phyloP scores from a whole-genome alignment of 148 eudicot genomes.

The Rhododendron mucronatum region DNA sequence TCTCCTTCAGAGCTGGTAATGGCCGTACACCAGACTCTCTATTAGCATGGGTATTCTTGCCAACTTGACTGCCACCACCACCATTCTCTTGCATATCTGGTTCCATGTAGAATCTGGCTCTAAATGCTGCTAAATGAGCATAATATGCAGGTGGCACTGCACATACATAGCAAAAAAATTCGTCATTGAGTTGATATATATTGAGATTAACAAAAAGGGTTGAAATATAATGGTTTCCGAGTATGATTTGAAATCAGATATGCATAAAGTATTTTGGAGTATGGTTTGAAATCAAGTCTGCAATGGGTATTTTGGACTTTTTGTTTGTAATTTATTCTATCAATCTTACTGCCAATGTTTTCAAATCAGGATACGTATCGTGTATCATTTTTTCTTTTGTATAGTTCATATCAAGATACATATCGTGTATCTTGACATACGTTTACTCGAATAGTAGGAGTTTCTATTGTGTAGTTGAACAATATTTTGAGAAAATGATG shows the following conservation, averaged over 20 bases:
- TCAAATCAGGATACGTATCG: too few species aligned
- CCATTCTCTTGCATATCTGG: slow-evolving; percentile 50
- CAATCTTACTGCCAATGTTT: too few species aligned
- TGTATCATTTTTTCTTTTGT: too few species aligned
- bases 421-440: too few species aligned
- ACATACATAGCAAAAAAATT: neutral
- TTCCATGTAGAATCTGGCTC: slow-evolving; percentile 75
- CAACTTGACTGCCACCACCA: slow-evolving; percentile 25
- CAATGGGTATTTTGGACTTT: neutral
- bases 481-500: too few species aligned
- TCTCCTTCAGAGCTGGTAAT: slow-evolving; percentile 62
- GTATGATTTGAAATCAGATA: neutral
- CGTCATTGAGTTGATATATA: neutral
- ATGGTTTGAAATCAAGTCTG: too few species aligned
- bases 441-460: too few species aligned
- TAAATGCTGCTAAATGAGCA: slow-evolving; percentile 75
- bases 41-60: slow-evolving; percentile 22
- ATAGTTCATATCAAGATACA: too few species aligned
- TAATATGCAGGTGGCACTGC: slow-evolving; percentile 91
- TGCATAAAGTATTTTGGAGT: neutral
- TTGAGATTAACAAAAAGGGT: too few species aligned
- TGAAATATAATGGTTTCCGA: neutral
- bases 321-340: too few species aligned
- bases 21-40: slow-evolving; percentile 49
- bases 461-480: too few species aligned